Evolutionary conservation across 495 filamentous ascomycete species (phyloP).

Genomic region (Oidiodendron maius): DNA sequence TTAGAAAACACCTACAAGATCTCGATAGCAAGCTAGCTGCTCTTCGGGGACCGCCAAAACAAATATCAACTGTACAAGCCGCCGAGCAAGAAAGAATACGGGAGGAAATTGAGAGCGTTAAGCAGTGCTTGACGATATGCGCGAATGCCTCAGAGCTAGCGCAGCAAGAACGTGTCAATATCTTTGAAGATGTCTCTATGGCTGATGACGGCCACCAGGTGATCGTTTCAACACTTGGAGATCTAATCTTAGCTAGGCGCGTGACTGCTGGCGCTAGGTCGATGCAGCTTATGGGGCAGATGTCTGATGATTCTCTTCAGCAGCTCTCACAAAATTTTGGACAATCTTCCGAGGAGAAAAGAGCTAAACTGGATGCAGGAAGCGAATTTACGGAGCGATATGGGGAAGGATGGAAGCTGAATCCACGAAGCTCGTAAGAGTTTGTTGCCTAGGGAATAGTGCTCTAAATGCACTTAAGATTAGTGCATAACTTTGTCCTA

Average conservation of each 20-base stretch:
- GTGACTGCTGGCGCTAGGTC: conserved; percentile 24
- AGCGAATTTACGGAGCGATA: conserved; percentile 21
- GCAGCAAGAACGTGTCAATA: conserved; percentile 22
- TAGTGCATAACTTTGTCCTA: too few species aligned
- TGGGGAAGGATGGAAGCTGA: conserved; percentile 18
- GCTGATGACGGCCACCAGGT: conserved; percentile 28
- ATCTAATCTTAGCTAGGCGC: conserved; percentile 27
- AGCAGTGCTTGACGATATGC: conserved; percentile 25
- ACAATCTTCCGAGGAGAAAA: conserved; percentile 5
- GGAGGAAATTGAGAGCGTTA: conserved; percentile 21
- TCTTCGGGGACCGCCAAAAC: not conserved
- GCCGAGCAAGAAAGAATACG: conserved; percentile 12
- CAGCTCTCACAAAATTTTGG: conserved; percentile 5
- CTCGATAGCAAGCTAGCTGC: conserved; percentile 12
- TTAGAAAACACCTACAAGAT: conserved; percentile 20
- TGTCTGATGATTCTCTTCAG: conserved; percentile 22
- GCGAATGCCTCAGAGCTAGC: conserved; percentile 20
- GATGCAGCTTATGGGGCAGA: conserved; percentile 24
- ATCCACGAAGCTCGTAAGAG: conserved; percentile 7
- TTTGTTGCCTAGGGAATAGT: too few species aligned
- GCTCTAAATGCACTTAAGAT: too few species aligned
- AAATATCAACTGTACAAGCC: conserved; percentile 8
- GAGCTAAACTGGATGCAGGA: conserved; percentile 7
- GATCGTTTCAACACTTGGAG: conserved; percentile 31
- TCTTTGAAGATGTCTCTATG: conserved; percentile 26